These are phyloP conservation scores for Pyrenochaeta sp. DNA, from an alignment of 2,329 filamentous ascomycete species.

Conservation along the genomic window DNA sequence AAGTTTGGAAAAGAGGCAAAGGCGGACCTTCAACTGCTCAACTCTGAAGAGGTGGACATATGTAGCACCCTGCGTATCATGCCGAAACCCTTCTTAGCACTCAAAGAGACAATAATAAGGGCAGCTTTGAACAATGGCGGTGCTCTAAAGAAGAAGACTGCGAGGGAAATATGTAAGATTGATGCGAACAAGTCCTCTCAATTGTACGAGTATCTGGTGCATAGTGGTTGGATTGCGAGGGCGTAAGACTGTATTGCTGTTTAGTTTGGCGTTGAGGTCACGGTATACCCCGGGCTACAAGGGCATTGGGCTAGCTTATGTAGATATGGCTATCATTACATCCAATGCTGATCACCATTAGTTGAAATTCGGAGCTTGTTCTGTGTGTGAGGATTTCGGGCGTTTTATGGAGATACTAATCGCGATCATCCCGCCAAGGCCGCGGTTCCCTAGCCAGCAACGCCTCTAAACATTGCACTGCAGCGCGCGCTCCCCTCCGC, in stretches of 20 bases:
- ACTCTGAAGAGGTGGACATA: constrained; percentile 82
- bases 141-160: constrained; percentile 90
- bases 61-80: constrained; percentile 85
- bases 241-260: constrained; percentile 57
- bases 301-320: constrained; percentile 10
- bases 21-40: constrained; percentile 84
- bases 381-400: not conserved
- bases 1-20: constrained; percentile 77
- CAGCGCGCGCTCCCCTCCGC: constrained; percentile 15
- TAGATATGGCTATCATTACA: constrained; percentile 1
- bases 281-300: constrained; percentile 30
- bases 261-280: constrained; percentile 19
- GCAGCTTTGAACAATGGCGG: constrained; percentile 92
- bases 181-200: constrained; percentile 85
- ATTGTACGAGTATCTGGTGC: constrained; percentile 94
- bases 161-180: constrained; percentile 82
- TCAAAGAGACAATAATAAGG: constrained; percentile 91
- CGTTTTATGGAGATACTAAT: not conserved
- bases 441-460: constrained; percentile 12
- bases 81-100: constrained; percentile 92
- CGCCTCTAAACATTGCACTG: constrained; percentile 25
- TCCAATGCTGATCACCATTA: constrained; percentile 12
- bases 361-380: not conserved
- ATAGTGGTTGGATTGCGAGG: constrained; percentile 90
- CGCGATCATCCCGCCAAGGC: constrained; percentile 6